Percentiles rank a stretch among this genome's conserved stretches.
phyloP scores from a whole-genome alignment of 1,284 basidiomycete genomes.

The Pholiota adiposa region DNA sequence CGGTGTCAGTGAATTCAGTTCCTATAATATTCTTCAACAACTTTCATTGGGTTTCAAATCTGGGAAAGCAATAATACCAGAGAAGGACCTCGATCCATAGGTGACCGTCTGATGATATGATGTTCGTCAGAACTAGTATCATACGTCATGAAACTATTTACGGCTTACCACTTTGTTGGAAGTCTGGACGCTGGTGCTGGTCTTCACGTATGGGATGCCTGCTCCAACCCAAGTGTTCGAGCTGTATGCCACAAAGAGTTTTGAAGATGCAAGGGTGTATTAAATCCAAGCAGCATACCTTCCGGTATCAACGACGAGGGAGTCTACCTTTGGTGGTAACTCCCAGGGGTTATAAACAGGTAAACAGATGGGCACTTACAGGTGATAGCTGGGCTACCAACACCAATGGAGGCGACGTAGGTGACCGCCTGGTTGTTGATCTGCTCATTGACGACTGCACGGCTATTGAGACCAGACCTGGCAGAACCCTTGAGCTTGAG shows the following conservation, averaged over 20 bases:
- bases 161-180: conserved; percentile 48
- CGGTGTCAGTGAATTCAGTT: conserved; percentile 51
- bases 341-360: neutral
- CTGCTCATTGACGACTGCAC: conserved; percentile 39
- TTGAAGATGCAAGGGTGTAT: neutral
- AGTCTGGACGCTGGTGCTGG: conserved; percentile 50
- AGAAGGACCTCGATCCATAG: conserved; percentile 59
- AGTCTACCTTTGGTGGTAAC: conserved; percentile 30
- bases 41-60: neutral
- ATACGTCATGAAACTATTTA: neutral
- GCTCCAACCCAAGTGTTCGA: conserved; percentile 76
- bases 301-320: conserved; percentile 47
- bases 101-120: conserved; percentile 42
- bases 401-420: conserved; percentile 58
- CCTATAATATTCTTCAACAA: conserved; percentile 34
- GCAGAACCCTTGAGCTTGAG: conserved; percentile 43
- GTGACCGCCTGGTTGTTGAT: conserved; percentile 52
- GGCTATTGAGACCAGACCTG: conserved; percentile 30
- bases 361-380: conserved; percentile 42
- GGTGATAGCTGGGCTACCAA: conserved; percentile 60
- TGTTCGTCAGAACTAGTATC: neutral
- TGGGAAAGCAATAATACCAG: conserved; percentile 34
- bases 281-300: conserved; percentile 32
- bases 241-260: conserved; percentile 33
- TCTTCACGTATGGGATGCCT: conserved; percentile 45